Conservation (phyloP, 2,329 filamentous ascomycete genomes). For the Cercospora nicotianae region DNA sequence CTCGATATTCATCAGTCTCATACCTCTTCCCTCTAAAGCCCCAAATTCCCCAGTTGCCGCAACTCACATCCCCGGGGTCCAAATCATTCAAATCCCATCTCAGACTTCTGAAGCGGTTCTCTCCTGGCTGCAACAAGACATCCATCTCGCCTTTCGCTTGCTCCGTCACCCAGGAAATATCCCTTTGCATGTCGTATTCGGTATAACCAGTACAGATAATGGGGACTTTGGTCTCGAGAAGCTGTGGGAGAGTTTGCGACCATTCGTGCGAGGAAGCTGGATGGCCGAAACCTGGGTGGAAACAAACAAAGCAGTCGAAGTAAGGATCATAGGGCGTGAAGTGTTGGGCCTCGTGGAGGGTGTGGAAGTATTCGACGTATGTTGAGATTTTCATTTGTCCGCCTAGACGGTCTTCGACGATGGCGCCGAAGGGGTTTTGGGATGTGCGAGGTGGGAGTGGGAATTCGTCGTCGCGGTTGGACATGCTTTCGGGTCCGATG, state of each 20-base stretch:
- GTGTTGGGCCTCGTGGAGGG: conserved; percentile 82
- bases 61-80: conserved; percentile 89
- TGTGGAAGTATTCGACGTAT: conserved; percentile 98
- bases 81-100: conserved; percentile 96
- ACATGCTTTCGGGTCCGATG: conserved; percentile 94
- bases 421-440: conserved; percentile 85
- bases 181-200: conserved; percentile 88
- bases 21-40: conserved; percentile 97
- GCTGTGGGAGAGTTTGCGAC: conserved; percentile 82
- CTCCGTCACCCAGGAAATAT: conserved; percentile 85
- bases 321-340: conserved; percentile 97
- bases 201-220: conserved; percentile 96
- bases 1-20: conserved; percentile 53
- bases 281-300: conserved; percentile 94
- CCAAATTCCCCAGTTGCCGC: conserved; percentile 97
- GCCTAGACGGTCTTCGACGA: conserved; percentile 87
- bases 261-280: conserved; percentile 92
- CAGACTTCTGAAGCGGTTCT: conserved; percentile 90
- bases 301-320: conserved; percentile 95
- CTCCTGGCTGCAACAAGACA: conserved; percentile 83
- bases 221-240: conserved; percentile 93
- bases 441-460: conserved; percentile 84
- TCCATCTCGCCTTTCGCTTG: conserved; percentile 90
- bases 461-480: conserved; percentile 88
- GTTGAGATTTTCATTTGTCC: conserved; percentile 94